Conservation (phyloP, 2,329 filamentous ascomycete species). For the Teratosphaeria destructans region DNA sequence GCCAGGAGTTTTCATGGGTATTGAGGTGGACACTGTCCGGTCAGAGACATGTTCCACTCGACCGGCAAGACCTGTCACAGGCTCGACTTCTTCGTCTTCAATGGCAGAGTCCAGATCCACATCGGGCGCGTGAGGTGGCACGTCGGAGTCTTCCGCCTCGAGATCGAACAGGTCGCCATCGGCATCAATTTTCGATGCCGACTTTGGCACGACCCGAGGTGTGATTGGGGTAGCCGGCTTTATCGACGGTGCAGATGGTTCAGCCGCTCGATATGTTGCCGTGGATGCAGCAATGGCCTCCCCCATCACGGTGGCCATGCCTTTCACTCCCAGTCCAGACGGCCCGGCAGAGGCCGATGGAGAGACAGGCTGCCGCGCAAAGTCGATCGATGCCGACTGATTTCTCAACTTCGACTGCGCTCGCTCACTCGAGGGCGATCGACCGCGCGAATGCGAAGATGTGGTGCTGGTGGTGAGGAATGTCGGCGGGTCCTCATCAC, state of each 20-base stretch:
- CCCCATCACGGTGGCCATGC: background rate
- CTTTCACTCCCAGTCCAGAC: background rate
- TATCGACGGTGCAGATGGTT: background rate
- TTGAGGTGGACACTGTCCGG: constrained; percentile 4
- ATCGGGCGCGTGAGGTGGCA: background rate
- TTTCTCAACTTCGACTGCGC: background rate
- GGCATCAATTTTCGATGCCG: constrained; percentile 9
- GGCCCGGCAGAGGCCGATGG: background rate
- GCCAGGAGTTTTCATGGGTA: constrained; percentile 1
- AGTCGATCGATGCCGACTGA: background rate
- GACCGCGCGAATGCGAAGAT: constrained; percentile 20
- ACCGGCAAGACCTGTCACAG: constrained; percentile 1
- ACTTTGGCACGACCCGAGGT: background rate
- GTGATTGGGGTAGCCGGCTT: background rate
- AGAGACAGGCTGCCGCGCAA: background rate
- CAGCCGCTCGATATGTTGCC: background rate
- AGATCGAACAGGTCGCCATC: constrained; percentile 23
- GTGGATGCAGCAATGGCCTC: background rate
- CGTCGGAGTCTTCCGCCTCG: constrained; percentile 10
- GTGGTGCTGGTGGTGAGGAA: constrained; percentile 16
- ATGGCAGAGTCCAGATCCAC: constrained; percentile 1
- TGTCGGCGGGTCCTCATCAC: constrained; percentile 23
- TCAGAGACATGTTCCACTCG: background rate
- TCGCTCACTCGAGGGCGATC: constrained; percentile 4
- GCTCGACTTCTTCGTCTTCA: constrained; percentile 11